Evolutionary conservation across 2,329 filamentous ascomycete genomes (phyloP).

Genomic region (Fusarium chuoi): DNA sequence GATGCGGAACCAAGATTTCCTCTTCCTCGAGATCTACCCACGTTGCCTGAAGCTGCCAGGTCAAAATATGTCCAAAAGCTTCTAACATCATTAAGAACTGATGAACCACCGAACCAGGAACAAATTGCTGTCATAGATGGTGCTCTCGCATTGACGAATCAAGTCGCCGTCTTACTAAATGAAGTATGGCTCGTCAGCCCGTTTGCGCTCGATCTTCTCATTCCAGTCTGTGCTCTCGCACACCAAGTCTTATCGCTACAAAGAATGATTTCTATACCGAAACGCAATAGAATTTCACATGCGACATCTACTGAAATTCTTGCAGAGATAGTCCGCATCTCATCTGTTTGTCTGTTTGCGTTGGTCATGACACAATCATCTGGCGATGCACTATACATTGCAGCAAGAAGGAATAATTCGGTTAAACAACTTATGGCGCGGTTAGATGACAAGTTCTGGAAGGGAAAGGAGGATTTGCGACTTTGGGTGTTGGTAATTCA

Average conservation of each 20-base stretch:
- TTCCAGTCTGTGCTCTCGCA: conserved; percentile 18
- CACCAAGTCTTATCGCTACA: conserved; percentile 25
- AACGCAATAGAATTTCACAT: accelerated
- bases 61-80: background rate
- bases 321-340: conserved; percentile 29
- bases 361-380: conserved; percentile 26
- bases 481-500: conserved; percentile 32
- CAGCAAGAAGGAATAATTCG: background rate
- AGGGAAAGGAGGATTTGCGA: background rate
- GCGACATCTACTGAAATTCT: background rate
- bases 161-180: conserved; percentile 13
- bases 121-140: background rate
- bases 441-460: background rate
- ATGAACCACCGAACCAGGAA: background rate
- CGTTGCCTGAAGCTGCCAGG: accelerated
- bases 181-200: background rate
- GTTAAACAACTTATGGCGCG: background rate
- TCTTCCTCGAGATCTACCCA: background rate
- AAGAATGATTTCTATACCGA: background rate
- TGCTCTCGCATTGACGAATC: background rate
- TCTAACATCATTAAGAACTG: background rate
- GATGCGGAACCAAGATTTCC: conserved; percentile 28
- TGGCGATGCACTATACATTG: conserved; percentile 13
- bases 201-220: conserved; percentile 11
- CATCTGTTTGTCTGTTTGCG: conserved; percentile 2